Evolutionary conservation across 1,139 yeast genomes (phyloP).

Genomic region (Pichiaceae sp.): DNA sequence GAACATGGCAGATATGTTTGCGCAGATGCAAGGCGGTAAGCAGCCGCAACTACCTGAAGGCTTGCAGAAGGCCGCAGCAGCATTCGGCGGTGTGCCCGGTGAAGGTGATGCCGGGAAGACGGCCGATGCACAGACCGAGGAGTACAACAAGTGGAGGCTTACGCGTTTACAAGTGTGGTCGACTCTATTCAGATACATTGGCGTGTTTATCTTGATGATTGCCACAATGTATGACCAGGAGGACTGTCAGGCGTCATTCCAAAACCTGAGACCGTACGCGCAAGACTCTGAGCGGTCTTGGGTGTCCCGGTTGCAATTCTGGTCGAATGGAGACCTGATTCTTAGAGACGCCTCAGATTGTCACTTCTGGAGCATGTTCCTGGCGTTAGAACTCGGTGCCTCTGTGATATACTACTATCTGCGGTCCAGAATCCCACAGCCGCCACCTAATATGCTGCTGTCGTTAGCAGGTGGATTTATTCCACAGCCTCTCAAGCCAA

Average conservation of each 20-base stretch:
- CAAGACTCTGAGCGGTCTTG: slow-evolving; percentile 14
- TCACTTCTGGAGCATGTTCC: slow-evolving; percentile 23
- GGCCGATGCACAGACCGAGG: slow-evolving; percentile 1
- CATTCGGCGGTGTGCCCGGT: background rate
- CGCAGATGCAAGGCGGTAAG: slow-evolving; percentile 5
- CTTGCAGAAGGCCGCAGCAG: background rate
- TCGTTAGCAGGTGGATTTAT: slow-evolving; percentile 18
- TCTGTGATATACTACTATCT: slow-evolving; percentile 25
- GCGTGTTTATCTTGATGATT: slow-evolving; percentile 8
- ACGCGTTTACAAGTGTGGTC: slow-evolving; percentile 1
- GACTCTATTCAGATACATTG: slow-evolving; percentile 14
- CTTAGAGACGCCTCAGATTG: slow-evolving; percentile 5
- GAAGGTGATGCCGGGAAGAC: background rate
- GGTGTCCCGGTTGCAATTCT: slow-evolving; percentile 3
- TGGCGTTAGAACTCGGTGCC: slow-evolving; percentile 20
- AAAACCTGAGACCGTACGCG: slow-evolving; percentile 9
- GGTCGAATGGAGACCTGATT: slow-evolving; percentile 7
- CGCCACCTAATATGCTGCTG: slow-evolving; percentile 5
- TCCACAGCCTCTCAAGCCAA: slow-evolving; percentile 14
- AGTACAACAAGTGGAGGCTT: slow-evolving; percentile 1
- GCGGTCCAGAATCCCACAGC: slow-evolving; percentile 17
- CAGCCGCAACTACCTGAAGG: background rate
- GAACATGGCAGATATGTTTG: slow-evolving; percentile 16
- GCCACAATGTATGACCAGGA: slow-evolving; percentile 9
- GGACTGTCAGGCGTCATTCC: slow-evolving; percentile 11